phyloP scores from a whole-genome alignment of 2,329 filamentous ascomycete genomes.

The Thielaviopsis punctulata region DNA sequence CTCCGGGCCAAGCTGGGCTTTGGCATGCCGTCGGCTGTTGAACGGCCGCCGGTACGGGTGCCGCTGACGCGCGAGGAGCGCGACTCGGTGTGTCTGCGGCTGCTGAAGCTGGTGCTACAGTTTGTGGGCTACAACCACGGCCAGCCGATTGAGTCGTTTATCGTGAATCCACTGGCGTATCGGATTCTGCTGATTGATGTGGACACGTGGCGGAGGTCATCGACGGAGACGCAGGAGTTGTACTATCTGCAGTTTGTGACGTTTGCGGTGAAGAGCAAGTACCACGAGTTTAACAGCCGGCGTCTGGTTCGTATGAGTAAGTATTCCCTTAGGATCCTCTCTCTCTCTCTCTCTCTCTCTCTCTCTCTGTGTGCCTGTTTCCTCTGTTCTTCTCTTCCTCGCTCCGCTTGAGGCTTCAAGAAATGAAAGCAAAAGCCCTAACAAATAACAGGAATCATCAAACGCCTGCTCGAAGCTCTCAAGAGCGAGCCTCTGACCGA shows the following conservation, averaged over 20 bases:
- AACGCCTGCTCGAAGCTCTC: constrained; percentile 73
- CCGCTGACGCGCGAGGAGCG: constrained; percentile 33
- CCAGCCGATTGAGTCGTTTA: constrained; percentile 73
- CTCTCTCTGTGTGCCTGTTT: neutral
- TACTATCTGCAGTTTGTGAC: constrained; percentile 87
- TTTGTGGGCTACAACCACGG: constrained; percentile 79
- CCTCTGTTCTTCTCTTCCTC: too few species aligned
- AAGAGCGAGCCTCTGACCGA: constrained; percentile 66
- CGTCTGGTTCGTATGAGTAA: constrained; percentile 78
- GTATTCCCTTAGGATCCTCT: constrained; percentile 18
- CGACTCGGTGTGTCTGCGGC: constrained; percentile 38
- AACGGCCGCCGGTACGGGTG: constrained; percentile 20
- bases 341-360: neutral
- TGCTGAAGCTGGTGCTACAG: constrained; percentile 60
- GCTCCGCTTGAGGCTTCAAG: too few species aligned
- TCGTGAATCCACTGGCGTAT: constrained; percentile 90
- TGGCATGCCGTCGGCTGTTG: neutral
- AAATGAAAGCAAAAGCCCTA: neutral
- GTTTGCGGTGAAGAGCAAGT: constrained; percentile 79
- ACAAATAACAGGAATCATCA: constrained; percentile 53
- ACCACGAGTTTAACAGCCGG: constrained; percentile 81
- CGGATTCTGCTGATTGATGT: constrained; percentile 81
- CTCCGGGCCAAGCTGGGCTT: constrained; percentile 63
- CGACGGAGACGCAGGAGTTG: constrained; percentile 59
- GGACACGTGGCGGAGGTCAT: constrained; percentile 77